A percentile compares a stretch with the other conserved stretches of the same genome.
These are phyloP conservation scores for Candida freyschussii DNA, from an alignment of 1,139 yeast genomes.

Conservation along the genomic window DNA sequence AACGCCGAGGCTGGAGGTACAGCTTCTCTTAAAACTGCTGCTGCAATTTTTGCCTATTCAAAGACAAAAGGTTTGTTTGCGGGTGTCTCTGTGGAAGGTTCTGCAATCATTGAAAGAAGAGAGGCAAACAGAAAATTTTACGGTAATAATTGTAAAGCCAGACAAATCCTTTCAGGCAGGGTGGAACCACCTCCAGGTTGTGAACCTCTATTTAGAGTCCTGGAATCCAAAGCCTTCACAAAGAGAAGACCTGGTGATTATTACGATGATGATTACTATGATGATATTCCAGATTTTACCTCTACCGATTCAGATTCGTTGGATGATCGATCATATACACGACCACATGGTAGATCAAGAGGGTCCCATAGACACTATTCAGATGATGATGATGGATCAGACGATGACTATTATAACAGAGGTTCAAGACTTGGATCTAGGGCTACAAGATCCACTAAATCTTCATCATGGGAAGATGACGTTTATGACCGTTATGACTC, in stretches of 20 bases:
- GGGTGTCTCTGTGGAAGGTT: slow-evolving; percentile 95
- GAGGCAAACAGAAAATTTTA: slow-evolving; percentile 95
- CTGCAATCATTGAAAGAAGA: slow-evolving; percentile 90
- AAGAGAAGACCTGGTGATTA: slow-evolving; percentile 43
- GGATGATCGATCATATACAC: slow-evolving; percentile 31
- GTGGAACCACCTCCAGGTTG: slow-evolving; percentile 94
- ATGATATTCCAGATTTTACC: slow-evolving; percentile 69
- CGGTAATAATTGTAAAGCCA: slow-evolving; percentile 82
- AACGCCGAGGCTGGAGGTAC: slow-evolving; percentile 98
- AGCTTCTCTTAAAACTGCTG: slow-evolving; percentile 81
- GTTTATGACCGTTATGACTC: slow-evolving; percentile 51
- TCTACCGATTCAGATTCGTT: slow-evolving; percentile 37
- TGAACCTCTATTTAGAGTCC: slow-evolving; percentile 79
- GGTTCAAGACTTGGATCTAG: slow-evolving; percentile 8
- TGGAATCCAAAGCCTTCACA: slow-evolving; percentile 81
- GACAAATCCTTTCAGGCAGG: slow-evolving; percentile 74
- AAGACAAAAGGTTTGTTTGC: slow-evolving; percentile 97
- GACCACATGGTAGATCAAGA: slow-evolving; percentile 15
- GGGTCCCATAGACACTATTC: slow-evolving; percentile 11
- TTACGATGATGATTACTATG: slow-evolving; percentile 43
- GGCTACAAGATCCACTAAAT: slow-evolving; percentile 25
- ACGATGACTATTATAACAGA: slow-evolving; percentile 27
- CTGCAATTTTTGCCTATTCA: slow-evolving; percentile 90
- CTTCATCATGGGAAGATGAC: slow-evolving; percentile 79
- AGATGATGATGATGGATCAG: slow-evolving; percentile 19